Evolutionary conservation across 2,329 filamentous ascomycete species (phyloP).

Genomic region (Diaporthe destruens): DNA sequence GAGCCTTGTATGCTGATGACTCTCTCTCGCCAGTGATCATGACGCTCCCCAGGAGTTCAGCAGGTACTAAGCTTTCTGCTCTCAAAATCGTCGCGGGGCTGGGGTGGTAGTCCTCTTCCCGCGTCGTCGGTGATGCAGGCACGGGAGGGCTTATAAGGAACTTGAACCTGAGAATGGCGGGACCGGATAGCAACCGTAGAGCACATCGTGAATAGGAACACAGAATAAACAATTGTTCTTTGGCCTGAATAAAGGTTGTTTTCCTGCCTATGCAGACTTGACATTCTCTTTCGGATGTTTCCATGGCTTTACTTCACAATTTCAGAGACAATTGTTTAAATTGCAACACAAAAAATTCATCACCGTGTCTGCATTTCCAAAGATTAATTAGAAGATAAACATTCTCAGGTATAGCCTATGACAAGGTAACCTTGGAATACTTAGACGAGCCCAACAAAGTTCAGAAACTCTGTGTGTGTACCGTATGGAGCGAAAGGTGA

Average conservation of each 20-base stretch:
- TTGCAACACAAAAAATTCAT: not conserved
- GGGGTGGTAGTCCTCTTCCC: not conserved
- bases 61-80: constrained; percentile 32
- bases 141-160: constrained; percentile 24
- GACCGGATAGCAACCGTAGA: constrained; percentile 34
- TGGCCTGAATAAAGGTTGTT: not conserved
- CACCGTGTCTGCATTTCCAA: not conserved
- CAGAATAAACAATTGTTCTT: constrained; percentile 26
- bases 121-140: constrained; percentile 35
- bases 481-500: no score
- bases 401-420: not conserved
- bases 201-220: constrained; percentile 39
- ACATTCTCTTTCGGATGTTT: not conserved
- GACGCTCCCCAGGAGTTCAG: constrained; percentile 32
- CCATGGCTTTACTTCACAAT: not conserved
- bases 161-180: constrained; percentile 40
- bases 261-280: not conserved
- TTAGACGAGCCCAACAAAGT: no score
- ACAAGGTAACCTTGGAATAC: no score
- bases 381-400: not conserved
- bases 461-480: no score
- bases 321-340: not conserved
- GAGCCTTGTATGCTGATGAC: not conserved
- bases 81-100: constrained; percentile 14
- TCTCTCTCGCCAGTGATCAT: constrained; percentile 26